phyloP scores from a whole-genome alignment of 345 rosid genomes.

The Cardamine resedifolia region DNA sequence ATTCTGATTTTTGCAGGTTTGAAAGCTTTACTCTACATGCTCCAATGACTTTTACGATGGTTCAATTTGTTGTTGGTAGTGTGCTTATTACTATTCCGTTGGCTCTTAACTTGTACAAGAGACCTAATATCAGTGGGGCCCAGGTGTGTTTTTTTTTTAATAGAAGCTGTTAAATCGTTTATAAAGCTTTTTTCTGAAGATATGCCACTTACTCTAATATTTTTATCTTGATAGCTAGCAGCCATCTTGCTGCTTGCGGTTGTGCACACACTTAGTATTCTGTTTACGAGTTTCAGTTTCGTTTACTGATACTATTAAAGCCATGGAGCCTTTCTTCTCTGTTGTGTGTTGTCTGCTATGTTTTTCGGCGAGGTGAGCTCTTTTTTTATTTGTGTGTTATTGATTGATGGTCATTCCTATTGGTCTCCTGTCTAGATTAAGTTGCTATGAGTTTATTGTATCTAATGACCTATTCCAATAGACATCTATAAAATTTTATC shows the following conservation, averaged over 20 bases:
- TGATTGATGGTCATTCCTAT: not conserved
- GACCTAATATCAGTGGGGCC: slow-evolving; percentile 65
- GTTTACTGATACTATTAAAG: slow-evolving; percentile 96
- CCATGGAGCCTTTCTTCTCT: too few relatives aligned
- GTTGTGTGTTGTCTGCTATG: slow-evolving; percentile 95
- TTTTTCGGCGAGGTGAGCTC: slow-evolving; percentile 82
- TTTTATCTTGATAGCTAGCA: too few relatives aligned
- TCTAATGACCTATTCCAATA: not conserved
- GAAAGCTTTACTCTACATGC: too few relatives aligned
- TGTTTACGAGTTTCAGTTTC: slow-evolving; percentile 98
- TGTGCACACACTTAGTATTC: slow-evolving; percentile 86
- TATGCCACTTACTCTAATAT: slow-evolving; percentile 20
- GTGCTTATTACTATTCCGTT: slow-evolving; percentile 73
- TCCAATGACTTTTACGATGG: too few relatives aligned
- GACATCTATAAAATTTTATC: too few relatives aligned
- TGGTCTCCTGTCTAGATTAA: too few relatives aligned
- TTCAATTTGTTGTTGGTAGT: slow-evolving; percentile 86
- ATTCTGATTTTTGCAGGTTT: too few relatives aligned
- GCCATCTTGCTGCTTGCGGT: too few relatives aligned
- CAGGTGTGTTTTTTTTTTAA: slow-evolving; percentile 45
- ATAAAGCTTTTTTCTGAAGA: not conserved
- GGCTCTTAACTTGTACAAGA: slow-evolving; percentile 75
- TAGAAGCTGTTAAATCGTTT: not conserved
- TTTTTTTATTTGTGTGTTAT: not conserved
- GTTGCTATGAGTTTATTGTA: too few relatives aligned